A percentile compares a stretch with the other conserved stretches of the same genome.
Evolutionary conservation across 2,329 filamentous ascomycete species (phyloP).

Genomic region (Pyrenophora graminea): DNA sequence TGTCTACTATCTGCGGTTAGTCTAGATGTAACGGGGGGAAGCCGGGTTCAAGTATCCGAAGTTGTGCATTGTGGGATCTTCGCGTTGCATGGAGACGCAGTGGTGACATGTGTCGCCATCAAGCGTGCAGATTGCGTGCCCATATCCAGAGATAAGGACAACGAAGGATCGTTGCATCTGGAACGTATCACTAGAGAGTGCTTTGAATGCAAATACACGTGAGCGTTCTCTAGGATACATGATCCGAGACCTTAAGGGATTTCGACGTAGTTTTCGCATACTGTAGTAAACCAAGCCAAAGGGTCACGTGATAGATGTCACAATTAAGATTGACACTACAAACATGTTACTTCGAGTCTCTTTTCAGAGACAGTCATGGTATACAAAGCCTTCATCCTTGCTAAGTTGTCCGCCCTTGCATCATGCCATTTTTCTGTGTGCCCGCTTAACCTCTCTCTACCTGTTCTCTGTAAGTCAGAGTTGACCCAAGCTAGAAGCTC

Average conservation of each 20-base stretch:
- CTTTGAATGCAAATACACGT: too few species aligned
- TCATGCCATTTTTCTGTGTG: slow-evolving; percentile 45
- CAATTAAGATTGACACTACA: neutral
- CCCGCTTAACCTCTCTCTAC: slow-evolving; percentile 30
- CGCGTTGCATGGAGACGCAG: neutral
- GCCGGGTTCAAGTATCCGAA: neutral
- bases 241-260: too few species aligned
- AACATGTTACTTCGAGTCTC: slow-evolving; percentile 14
- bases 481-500: slow-evolving; percentile 49
- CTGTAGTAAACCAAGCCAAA: too few species aligned
- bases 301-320: too few species aligned
- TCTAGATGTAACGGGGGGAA: neutral
- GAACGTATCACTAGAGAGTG: too few species aligned
- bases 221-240: too few species aligned
- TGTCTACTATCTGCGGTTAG: neutral
- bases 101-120: slow-evolving; percentile 6
- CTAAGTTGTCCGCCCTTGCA: slow-evolving; percentile 39
- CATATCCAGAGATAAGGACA: too few species aligned
- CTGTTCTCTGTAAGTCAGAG: slow-evolving; percentile 25
- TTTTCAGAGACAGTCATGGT: slow-evolving; percentile 1
- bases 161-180: too few species aligned
- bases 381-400: slow-evolving; percentile 41
- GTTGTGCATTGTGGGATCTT: neutral
- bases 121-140: slow-evolving; percentile 4
- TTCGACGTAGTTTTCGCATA: too few species aligned